phyloP scores from a whole-genome alignment of 139 green algal species.

The Ettlia oleoabundans region DNA sequence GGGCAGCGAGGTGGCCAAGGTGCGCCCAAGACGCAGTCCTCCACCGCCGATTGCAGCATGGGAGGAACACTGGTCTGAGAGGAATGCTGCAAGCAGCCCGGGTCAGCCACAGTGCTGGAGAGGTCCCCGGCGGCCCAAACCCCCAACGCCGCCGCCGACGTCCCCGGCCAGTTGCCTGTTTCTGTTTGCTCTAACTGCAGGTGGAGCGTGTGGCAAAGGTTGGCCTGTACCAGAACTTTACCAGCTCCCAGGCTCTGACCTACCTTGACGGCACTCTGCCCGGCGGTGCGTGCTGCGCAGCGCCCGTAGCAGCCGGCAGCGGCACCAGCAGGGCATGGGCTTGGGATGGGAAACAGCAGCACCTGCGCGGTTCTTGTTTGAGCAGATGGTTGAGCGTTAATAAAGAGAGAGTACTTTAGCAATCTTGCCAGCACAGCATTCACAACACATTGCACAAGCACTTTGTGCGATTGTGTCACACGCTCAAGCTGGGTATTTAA shows the following conservation, averaged over 20 bases:
- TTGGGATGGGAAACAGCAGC: no score
- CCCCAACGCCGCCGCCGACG: neutral
- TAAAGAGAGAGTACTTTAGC: no score
- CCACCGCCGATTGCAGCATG: no score
- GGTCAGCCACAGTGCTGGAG: neutral
- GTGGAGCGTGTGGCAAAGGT: slow-evolving; percentile 79
- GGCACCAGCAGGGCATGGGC: neutral
- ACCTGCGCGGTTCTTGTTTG: no score
- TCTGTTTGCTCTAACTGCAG: slow-evolving; percentile 30
- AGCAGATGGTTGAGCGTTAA: no score
- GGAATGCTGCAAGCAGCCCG: no score
- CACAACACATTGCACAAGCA: no score
- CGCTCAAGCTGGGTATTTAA: no score
- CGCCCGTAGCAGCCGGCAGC: neutral
- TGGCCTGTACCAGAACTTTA: slow-evolving; percentile 63
- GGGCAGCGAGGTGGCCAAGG: slow-evolving; percentile 41
- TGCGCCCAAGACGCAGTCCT: neutral
- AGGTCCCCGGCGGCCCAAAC: neutral
- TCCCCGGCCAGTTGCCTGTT: neutral
- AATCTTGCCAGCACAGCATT: no score
- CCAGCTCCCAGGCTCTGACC: slow-evolving; percentile 77
- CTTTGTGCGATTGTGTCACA: no score
- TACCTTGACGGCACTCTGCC: slow-evolving; percentile 96
- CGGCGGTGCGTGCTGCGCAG: slow-evolving; percentile 43
- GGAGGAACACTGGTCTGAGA: no score